Percentiles rank a stretch among this genome's conserved stretches.
Conservation (phyloP, 2,329 filamentous ascomycete species). For the Leptodontidium sp. region DNA sequence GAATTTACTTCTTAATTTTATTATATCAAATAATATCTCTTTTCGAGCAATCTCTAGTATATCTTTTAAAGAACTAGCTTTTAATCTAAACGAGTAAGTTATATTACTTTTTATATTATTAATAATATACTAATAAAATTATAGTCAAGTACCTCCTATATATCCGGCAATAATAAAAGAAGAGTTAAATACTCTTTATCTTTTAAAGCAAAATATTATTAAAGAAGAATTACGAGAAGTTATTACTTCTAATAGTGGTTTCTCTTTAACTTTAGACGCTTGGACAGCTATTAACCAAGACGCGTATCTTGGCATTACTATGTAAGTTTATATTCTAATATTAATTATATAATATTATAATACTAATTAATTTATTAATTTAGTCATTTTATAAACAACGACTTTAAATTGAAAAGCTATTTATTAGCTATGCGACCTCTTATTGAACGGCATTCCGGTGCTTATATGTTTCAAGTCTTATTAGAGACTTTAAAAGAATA, state of each 20-base stretch:
- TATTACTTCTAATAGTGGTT: no score
- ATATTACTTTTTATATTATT: no score
- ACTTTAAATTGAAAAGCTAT: slow-evolving; percentile 5
- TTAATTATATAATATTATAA: background rate
- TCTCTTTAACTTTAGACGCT: background rate
- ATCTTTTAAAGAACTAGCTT: no score
- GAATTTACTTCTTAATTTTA: no score
- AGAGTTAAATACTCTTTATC: no score
- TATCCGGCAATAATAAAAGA: background rate
- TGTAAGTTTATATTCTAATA: background rate
- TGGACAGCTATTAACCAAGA: background rate
- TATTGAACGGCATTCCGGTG: background rate
- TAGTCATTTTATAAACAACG: background rate
- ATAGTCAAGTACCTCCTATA: background rate
- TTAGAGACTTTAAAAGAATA: background rate
- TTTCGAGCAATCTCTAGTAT: background rate
- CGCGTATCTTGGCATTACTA: background rate
- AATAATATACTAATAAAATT: no score
- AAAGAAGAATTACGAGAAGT: no score
- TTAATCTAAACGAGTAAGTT: no score
- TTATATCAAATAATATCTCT: no score
- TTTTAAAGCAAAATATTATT: no score
- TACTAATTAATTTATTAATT: background rate
- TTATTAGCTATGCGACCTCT: background rate
- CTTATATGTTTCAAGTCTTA: background rate